phyloP scores from a whole-genome alignment of 768 basidiomycete species.

The Megacollybia marginata region DNA sequence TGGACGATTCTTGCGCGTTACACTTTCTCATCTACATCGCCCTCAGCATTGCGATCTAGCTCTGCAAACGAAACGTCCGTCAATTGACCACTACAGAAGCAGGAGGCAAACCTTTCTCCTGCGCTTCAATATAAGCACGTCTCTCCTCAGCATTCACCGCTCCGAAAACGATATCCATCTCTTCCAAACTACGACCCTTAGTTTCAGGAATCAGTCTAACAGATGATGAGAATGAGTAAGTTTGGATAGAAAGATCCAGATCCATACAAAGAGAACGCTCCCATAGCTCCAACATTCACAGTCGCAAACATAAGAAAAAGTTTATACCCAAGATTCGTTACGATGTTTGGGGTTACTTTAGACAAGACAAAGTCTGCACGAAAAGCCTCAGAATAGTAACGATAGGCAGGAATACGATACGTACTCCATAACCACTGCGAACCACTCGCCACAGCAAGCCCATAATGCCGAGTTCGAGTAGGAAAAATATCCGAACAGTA shows the following conservation, averaged over 20 bases:
- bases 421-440: conserved; percentile 79
- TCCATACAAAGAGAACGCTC: conserved; percentile 53
- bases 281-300: conserved; percentile 71
- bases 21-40: too few species aligned
- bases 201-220: conserved; percentile 53
- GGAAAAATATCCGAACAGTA: conserved; percentile 84
- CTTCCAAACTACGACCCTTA: conserved; percentile 48
- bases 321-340: conserved; percentile 58
- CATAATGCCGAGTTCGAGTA: conserved; percentile 76
- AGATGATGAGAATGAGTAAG: background rate
- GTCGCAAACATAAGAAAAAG: conserved; percentile 73
- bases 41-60: too few species aligned
- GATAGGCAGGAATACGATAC: conserved; percentile 13
- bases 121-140: conserved; percentile 29
- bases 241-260: background rate
- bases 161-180: conserved; percentile 51
- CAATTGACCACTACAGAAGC: background rate
- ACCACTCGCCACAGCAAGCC: conserved; percentile 64
- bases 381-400: background rate
- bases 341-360: conserved; percentile 62
- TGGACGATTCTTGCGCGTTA: too few species aligned
- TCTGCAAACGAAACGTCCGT: too few species aligned
- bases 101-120: conserved; percentile 20
- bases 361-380: conserved; percentile 60
- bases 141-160: conserved; percentile 34